Evolutionary conservation across 2,329 filamentous ascomycete species (phyloP), one percentile per base, ranked within the genome.

Genomic region (Trichophyton equinum): DNA sequence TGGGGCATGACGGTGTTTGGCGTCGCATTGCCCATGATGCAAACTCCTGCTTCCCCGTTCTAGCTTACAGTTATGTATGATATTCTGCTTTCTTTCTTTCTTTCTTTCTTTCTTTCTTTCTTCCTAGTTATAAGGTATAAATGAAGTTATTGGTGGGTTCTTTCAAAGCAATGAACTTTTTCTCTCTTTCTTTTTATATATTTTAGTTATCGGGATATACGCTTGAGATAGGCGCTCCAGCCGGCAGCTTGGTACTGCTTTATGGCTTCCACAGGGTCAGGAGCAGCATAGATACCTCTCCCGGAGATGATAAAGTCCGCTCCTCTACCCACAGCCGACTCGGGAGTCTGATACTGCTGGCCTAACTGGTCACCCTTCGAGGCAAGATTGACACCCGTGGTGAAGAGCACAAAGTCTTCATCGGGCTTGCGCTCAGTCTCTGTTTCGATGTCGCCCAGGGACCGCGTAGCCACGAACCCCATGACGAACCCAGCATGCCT

Each of bases 301-400:
- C 76, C 76, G 8, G 75, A 72, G 64, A 78, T 78, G 49, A 78
- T 77, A 62, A 78, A 78, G 64, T 78, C 76, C 11, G 76, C 76
- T 6, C 76, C 76, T 11, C 76, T 71, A 8, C 68, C 73, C 65
- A 78, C 70, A 0, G 76, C 76, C 42, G 74, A 75, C 62, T 71
- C 71, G 7, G 76, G 76, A 2, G 76, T 78, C 67, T 78, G 75
- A 62, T 78, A 78, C 67, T 78, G 76, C 67, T 78, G 76, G 1
- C 76, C 76, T 25, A 78, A 66, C 61, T 76, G 73, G 66, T 78
- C 76, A 1, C 76, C 76, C 66, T 76, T 77, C 6, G 74, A 75
- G 7, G 74, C 73, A 11, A 78, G 69, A 63, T 78, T 78, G 57
- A 78, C 75, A 5, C 76, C 76, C 0, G 76, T 78, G 6, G 76